Evolutionary conservation across 331 rosid species (phyloP), one percentile per base, ranked within the genome.

Genomic region (Prunus yedoensis): DNA sequence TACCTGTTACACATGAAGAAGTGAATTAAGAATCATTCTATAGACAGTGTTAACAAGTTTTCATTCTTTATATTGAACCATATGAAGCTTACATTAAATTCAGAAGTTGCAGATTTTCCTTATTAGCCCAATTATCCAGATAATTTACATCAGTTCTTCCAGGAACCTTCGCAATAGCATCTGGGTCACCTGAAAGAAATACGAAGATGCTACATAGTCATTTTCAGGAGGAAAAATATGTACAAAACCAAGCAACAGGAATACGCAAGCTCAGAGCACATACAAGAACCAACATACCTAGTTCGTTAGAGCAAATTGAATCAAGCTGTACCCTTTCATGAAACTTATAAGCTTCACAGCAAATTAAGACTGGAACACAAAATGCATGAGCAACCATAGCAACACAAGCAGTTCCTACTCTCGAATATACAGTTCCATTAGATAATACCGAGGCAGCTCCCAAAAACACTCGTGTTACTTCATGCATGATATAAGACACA

Each of bases 311-410:
- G 80, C 97, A 90, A 70, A 93, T 86, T 3, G 97, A 90, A 83
- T 90, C 97, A 78, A 93, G 97, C 75, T 87, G 97, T 67, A 93
- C 97, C 80, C 97, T 87, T 83, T 93, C 96, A 63, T 93, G 96
- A 81, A 93, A 93, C 70, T 90, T 93, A 73, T 89, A 93, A 28
- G 96, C 90, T 87, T 93, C 97, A 51, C 97, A 93, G 87, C 97
- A 93, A 77, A 93, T 76, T 78, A 93, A 80, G 65, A 90, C 97
- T 9, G 97, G 97, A 80, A 90, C 88, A 63, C 61, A 82, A 78
- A 93, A 90, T 53, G 89, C 86, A 83, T 93, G 83, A 74, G 96
- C 97, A 65, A 93, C 96, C 96, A 93, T 90, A 57, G 97, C 94
- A 83, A 93, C 85, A 65, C 89, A 79, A 30, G 96, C 91, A 74